Evolutionary conservation across 768 basidiomycete genomes (phyloP), one percentile per base, ranked within the genome.

Genomic region (Pholiota conissans): DNA sequence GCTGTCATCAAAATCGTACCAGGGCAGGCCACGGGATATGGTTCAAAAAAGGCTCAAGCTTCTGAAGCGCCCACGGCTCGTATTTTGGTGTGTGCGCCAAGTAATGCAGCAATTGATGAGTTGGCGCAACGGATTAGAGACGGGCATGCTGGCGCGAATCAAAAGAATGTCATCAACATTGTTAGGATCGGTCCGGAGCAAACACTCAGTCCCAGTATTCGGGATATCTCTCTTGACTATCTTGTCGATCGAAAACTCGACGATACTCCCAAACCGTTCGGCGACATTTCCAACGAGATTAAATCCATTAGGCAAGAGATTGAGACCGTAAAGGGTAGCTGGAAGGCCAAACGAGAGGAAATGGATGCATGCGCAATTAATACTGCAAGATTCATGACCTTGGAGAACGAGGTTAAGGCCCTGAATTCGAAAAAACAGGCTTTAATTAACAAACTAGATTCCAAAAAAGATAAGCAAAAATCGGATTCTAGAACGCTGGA

Each of bases 61-160:
- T 32, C 73, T 73, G 60, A 79, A 71, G 63, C 73, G n/a, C 73
- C 81, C 1, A 75, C 80, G 0, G 75, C 82, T 13, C 85, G 89
- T 68, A 78, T 98, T 40, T 81, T 99, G 16, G 79, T 99, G 34
- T 99, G 97, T 67, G 97, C 97, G 0, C 97, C 97, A 1, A 95
- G 93, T 73, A 99, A 99, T 71, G 97, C 97, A 16, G 97, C 97
- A 24, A 95, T 99, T 37, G 95, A 99, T 67, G 97, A 99, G 75
- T 87, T 99, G 16, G 91, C 93, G 6, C 82, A 84, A 64, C 89
- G 97, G 37, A 74, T 99, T 48, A 92, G 90, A 68, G 86, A 90
- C 51, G 86, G 90, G n/a, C 83, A 86, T 46, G 79, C 84, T 54
- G 79, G 82, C 26, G 71, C 84, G 22, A 76, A 80, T 30, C 86